Percentiles rank a stretch among this genome's conserved stretches.
Evolutionary conservation across 257 asterid genomes (phyloP).

Genomic region (Apocynum venetum): DNA sequence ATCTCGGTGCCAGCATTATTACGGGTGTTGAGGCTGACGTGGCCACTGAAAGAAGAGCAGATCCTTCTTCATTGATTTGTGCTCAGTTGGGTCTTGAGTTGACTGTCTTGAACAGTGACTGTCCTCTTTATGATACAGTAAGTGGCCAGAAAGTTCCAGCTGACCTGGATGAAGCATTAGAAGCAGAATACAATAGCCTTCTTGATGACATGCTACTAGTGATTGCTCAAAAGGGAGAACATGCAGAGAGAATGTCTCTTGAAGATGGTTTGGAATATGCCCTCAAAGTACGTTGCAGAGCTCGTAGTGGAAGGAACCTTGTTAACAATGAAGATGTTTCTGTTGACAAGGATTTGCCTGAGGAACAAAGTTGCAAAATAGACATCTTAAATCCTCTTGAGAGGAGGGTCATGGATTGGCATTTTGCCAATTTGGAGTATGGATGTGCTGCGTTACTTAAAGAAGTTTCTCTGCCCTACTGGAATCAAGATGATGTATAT

Average conservation of each 20-base stretch:
- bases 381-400: conserved; percentile 77
- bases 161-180: conserved; percentile 78
- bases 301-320: conserved; percentile 27
- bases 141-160: conserved; percentile 85
- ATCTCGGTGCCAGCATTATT: conserved; percentile 99
- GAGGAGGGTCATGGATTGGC: conserved; percentile 99
- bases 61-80: conserved; percentile 92
- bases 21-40: conserved; percentile 99
- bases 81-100: conserved; percentile 95
- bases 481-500: conserved; percentile 95
- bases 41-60: conserved; percentile 95
- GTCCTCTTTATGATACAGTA: conserved; percentile 89
- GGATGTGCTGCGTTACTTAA: conserved; percentile 95
- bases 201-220: conserved; percentile 92
- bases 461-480: conserved; percentile 92
- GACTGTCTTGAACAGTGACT: conserved; percentile 92
- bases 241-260: conserved; percentile 82
- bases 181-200: conserved; percentile 86
- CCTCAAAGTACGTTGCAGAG: conserved; percentile 54
- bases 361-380: conserved; percentile 26
- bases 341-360: conserved; percentile 27
- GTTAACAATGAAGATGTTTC: conserved; percentile 27
- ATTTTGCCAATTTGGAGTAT: conserved; percentile 95
- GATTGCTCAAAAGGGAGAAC: conserved; percentile 88
- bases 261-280: conserved; percentile 92